These are phyloP conservation scores for Phytophthora hibernalis DNA, from an alignment of 352 stramenopile species.

Conservation along the genomic window DNA sequence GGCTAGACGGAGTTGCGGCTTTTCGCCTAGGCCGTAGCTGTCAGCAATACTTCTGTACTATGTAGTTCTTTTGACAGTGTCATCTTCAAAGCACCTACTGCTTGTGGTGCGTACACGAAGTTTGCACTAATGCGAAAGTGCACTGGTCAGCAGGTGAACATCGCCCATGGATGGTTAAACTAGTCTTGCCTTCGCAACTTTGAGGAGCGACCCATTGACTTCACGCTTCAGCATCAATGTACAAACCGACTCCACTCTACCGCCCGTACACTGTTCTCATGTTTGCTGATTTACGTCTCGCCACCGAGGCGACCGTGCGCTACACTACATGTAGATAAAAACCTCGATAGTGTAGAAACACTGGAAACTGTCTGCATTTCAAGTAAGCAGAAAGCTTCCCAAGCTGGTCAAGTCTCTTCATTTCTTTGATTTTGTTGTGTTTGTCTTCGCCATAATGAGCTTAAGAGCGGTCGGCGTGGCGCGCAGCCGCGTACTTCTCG, in stretches of 20 bases:
- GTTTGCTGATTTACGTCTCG: constrained; percentile 29
- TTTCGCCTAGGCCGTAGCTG: too few relatives aligned
- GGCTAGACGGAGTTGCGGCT: not conserved
- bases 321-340: constrained; percentile 1
- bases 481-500: constrained; percentile 73
- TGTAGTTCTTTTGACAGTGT: too few relatives aligned
- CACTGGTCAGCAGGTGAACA: too few relatives aligned
- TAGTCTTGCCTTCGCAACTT: not conserved
- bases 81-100: too few relatives aligned
- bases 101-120: too few relatives aligned
- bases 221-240: not conserved
- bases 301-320: constrained; percentile 6
- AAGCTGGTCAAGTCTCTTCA: constrained; percentile 14
- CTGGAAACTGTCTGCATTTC: not conserved
- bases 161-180: too few relatives aligned
- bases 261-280: constrained; percentile 15
- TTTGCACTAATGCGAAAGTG: too few relatives aligned
- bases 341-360: constrained; percentile 5
- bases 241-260: not conserved
- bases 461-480: constrained; percentile 61
- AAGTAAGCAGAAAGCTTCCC: constrained; percentile 5
- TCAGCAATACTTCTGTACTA: too few relatives aligned
- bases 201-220: not conserved
- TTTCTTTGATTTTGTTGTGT: constrained; percentile 28
- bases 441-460: constrained; percentile 4